Evolutionary conservation across 2,329 filamentous ascomycete species (phyloP), one percentile per base, ranked within the genome.

Genomic region (Neofusicoccum cordaticola): DNA sequence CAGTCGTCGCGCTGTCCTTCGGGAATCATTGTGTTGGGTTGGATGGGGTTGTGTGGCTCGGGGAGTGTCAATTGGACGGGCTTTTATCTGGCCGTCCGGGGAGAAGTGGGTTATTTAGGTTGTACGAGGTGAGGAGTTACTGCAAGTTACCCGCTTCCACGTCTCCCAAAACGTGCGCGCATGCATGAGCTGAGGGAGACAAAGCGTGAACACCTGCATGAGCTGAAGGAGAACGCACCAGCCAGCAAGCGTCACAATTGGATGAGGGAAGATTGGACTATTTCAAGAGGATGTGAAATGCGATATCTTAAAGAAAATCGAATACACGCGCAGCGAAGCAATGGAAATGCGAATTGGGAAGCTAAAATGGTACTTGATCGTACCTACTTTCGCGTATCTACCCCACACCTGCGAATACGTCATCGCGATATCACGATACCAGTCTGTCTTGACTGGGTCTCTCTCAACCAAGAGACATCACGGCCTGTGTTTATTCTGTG

Each of bases 121-220:
- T 48, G 27, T 27, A 60, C 56, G 37, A 27, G 31, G 17, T 48
- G 42, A 60, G 53, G 53, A 58, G 56, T 22, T 22, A 12, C n/a
- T 22, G 42, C 42, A 39, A 35, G 27, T 22, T 19, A n/a, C n/a
- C 31, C 31, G 56, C 56, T n/a, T 27, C 56, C n/a, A 34, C 22
- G 39, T 39, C 42, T 60, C 56, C n/a, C 17, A 27, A 60, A 60
- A 27, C 56, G 31, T 37, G 42, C 31, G 15, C 2, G 42, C 56
- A 60, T 47, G 56, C 41, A 60, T 31, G 42, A 60, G 56, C 42
- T 60, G 56, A 60, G 19, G 39, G n/a, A 17, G 22, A 22, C 17
- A 27, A 60, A 60, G 27, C 56, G 31, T 37, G 42, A 31, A 19
- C 2, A 27, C 56, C 47, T 47, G 56, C 41, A 60, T 31, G 56